These are phyloP conservation scores for Medicago truncatula DNA, from an alignment of 306 rosid species.

Conservation along the genomic window MtrunA17r5.0-ANR NC_053043.1:42612501-42613000, in stretches of 20 bases:
- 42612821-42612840: conserved; percentile 67
- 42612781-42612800: conserved; percentile 70
- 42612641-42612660: conserved; percentile 71
- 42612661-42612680: conserved; percentile 70
- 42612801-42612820: conserved; percentile 57
- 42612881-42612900: conserved; percentile 75
- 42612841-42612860: conserved; percentile 88
- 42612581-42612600: conserved; percentile 62
- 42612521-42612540: conserved; percentile 56
- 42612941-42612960: conserved; percentile 70
- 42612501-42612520: conserved; percentile 58
- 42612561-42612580: conserved; percentile 70
- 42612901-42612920: conserved; percentile 82
- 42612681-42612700: conserved; percentile 66
- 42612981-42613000: conserved; percentile 78
- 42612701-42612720: conserved; percentile 52
- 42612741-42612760: conserved; percentile 78
- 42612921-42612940: conserved; percentile 76
- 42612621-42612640: conserved; percentile 57
- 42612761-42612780: conserved; percentile 75
- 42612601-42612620: conserved; percentile 56
- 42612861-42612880: conserved; percentile 84
- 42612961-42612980: conserved; percentile 97
- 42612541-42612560: conserved; percentile 64
- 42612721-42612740: conserved; percentile 79